phyloP scores from a whole-genome alignment of 1,139 yeast species.

The Kodamaea arcana region DNA sequence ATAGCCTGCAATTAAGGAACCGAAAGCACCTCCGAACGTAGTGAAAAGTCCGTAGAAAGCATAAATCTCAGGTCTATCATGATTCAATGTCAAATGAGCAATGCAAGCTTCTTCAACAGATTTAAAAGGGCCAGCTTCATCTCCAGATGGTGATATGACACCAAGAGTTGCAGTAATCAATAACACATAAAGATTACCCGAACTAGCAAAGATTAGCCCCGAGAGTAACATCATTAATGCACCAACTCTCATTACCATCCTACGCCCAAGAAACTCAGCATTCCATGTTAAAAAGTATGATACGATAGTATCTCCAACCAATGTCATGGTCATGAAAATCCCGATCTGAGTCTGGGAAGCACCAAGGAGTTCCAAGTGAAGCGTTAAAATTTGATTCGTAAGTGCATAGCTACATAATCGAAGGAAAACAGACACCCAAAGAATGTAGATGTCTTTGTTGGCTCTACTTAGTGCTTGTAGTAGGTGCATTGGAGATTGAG shows the following conservation, averaged over 20 bases:
- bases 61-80: conserved; percentile 68
- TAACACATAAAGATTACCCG: conserved; percentile 48
- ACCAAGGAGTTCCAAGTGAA: conserved; percentile 56
- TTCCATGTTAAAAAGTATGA: conserved; percentile 74
- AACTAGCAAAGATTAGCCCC: conserved; percentile 60
- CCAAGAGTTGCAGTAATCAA: conserved; percentile 55
- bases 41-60: conserved; percentile 69
- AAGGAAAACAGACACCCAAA: conserved; percentile 68
- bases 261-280: conserved; percentile 73
- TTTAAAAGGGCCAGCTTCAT: conserved; percentile 90
- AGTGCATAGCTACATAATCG: conserved; percentile 77
- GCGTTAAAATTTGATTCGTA: conserved; percentile 74
- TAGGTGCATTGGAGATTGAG: conserved; percentile 20
- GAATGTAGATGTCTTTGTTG: conserved; percentile 53
- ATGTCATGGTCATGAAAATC: conserved; percentile 75
- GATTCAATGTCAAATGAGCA: conserved; percentile 71
- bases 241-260: conserved; percentile 62
- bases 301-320: conserved; percentile 72
- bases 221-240: conserved; percentile 66
- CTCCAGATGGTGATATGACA: conserved; percentile 86
- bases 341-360: conserved; percentile 64
- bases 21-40: conserved; percentile 72
- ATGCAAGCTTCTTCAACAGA: conserved; percentile 83
- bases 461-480: conserved; percentile 23
- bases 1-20: conserved; percentile 64